phyloP scores from a whole-genome alignment of 352 stramenopile species.

The Pythium sp. region DNA sequence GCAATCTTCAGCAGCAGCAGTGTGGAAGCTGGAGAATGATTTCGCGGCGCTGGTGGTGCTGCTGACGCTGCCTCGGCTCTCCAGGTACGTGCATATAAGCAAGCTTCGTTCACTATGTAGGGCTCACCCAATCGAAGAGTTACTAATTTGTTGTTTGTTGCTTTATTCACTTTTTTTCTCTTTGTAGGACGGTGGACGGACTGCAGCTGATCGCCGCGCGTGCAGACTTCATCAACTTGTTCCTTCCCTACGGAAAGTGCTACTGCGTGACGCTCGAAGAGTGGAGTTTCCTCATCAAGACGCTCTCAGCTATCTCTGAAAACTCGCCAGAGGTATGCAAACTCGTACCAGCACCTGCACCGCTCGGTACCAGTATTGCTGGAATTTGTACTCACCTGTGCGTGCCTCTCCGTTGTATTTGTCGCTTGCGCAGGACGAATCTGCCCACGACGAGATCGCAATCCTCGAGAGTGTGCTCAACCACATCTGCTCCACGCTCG shows the following conservation, averaged over 20 bases:
- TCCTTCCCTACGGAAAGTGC: constrained; percentile 71
- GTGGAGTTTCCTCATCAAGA: constrained; percentile 74
- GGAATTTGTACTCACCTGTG: neutral
- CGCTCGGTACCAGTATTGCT: neutral
- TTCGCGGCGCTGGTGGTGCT: constrained; percentile 66
- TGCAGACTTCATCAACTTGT: constrained; percentile 50
- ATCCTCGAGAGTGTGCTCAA: constrained; percentile 67
- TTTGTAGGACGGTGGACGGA: constrained; percentile 44
- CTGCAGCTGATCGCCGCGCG: constrained; percentile 57
- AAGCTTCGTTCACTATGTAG: neutral
- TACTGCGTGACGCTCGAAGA: constrained; percentile 71
- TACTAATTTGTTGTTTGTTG: neutral
- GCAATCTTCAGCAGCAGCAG: neutral
- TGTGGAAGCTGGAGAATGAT: constrained; percentile 48
- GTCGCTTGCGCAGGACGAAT: neutral
- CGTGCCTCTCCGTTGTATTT: constrained; percentile 5
- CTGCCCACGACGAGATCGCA: constrained; percentile 27
- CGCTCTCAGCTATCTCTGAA: constrained; percentile 45
- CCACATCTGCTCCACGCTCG: constrained; percentile 69
- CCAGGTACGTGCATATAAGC: constrained; percentile 34
- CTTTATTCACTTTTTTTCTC: neutral
- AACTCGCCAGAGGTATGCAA: constrained; percentile 31
- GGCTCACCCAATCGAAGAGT: neutral
- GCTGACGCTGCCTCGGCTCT: constrained; percentile 49
- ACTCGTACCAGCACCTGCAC: neutral